A percentile compares a stretch with the other conserved stretches of the same genome.
Evolutionary conservation across 1,284 basidiomycete genomes (phyloP).

Genomic region (Malassezia obtusa): DNA sequence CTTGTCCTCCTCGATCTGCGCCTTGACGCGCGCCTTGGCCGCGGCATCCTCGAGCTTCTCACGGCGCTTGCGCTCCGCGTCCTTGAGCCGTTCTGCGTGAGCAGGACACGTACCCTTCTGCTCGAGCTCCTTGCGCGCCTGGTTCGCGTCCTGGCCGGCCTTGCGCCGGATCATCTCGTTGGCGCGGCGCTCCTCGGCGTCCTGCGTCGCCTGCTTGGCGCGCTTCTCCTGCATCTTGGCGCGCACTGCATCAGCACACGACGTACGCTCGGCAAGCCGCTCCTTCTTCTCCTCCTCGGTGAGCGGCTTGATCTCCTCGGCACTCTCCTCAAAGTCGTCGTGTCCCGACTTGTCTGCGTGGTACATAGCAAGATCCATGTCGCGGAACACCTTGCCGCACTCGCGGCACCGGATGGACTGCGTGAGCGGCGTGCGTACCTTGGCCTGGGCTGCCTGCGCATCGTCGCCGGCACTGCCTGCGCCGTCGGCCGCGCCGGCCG

Average conservation of each 20-base stretch:
- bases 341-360: constrained; percentile 94
- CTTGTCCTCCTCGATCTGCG: constrained; percentile 46
- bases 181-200: constrained; percentile 32
- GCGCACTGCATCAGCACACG: constrained; percentile 23
- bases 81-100: constrained; percentile 32
- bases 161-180: constrained; percentile 47
- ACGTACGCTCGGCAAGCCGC: constrained; percentile 60
- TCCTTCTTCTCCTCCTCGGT: constrained; percentile 87
- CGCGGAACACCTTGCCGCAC: constrained; percentile 53
- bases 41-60: constrained; percentile 34
- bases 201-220: constrained; percentile 31
- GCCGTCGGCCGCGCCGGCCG: constrained; percentile 19
- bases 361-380: constrained; percentile 77
- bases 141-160: constrained; percentile 37
- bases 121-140: constrained; percentile 40
- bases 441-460: constrained; percentile 25
- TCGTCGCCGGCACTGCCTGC: constrained; percentile 20
- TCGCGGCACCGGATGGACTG: constrained; percentile 42
- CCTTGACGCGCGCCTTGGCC: constrained; percentile 39
- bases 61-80: constrained; percentile 38
- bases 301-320: constrained; percentile 85
- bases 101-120: constrained; percentile 24
- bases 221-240: constrained; percentile 37
- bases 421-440: constrained; percentile 18
- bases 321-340: constrained; percentile 75